Evolutionary conservation across 257 asterid species (phyloP).

Genomic region (Solanum chilense): DNA sequence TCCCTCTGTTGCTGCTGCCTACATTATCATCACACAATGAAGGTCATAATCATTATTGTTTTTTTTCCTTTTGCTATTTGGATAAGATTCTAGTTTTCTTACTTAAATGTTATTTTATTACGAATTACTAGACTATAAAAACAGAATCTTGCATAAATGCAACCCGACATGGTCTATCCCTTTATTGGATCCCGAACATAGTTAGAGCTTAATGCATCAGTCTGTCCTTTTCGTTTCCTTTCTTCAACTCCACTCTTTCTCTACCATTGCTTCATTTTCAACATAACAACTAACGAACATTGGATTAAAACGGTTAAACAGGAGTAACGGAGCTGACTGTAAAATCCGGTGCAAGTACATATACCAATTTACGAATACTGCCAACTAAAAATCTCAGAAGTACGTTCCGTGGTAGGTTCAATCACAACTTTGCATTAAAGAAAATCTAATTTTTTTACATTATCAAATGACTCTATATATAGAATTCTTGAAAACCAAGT

Average conservation of each 20-base stretch:
- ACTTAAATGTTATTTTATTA: background rate
- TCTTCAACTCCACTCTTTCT: background rate
- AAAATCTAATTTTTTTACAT: background rate
- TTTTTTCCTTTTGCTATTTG: background rate
- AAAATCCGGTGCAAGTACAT: background rate
- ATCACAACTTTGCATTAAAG: background rate
- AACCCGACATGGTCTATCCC: background rate
- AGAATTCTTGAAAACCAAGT: background rate
- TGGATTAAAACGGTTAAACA: background rate
- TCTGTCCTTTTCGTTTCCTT: background rate
- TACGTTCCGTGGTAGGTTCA: background rate
- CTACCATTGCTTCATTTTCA: background rate
- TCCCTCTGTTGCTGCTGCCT: slow-evolving; percentile 32
- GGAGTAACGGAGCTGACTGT: background rate
- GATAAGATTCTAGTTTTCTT: background rate
- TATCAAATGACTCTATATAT: background rate
- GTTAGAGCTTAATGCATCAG: background rate
- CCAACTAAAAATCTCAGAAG: background rate
- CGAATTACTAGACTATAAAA: background rate
- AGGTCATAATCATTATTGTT: background rate
- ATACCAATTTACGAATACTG: background rate
- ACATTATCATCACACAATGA: background rate
- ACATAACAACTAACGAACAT: background rate
- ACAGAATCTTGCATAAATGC: background rate
- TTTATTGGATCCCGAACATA: background rate